A percentile compares a stretch with the other conserved stretches of the same genome.
Evolutionary conservation across 805 yeast genomes (phyloP).

Genomic region (Suhomyces vadensis): DNA sequence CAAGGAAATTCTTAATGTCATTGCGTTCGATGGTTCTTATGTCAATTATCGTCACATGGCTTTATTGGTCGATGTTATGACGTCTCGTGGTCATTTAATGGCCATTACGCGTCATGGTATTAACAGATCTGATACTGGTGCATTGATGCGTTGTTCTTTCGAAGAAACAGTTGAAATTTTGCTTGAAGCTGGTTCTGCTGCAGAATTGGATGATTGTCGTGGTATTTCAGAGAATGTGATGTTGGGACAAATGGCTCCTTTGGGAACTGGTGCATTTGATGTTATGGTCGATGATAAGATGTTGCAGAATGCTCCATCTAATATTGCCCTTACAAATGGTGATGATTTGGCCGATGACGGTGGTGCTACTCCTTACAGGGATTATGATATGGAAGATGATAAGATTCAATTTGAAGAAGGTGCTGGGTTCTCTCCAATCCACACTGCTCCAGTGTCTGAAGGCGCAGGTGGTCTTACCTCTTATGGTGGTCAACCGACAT

Average conservation of each 20-base stretch:
- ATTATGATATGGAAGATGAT: constrained; percentile 60
- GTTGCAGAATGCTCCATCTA: constrained; percentile 64
- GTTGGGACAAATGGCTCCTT: constrained; percentile 97
- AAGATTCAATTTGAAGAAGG: constrained; percentile 66
- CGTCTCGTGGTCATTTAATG: constrained; percentile 96
- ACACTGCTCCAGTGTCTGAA: constrained; percentile 78
- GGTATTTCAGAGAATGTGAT: constrained; percentile 98
- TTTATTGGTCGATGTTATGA: constrained; percentile 95
- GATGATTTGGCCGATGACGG: constrained; percentile 50
- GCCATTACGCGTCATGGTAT: constrained; percentile 99
- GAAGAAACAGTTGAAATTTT: constrained; percentile 98
- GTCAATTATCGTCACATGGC: constrained; percentile 99
- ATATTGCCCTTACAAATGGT: constrained; percentile 42
- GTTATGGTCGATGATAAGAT: constrained; percentile 90
- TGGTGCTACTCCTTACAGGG: constrained; percentile 89
- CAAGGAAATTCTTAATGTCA: constrained; percentile 93
- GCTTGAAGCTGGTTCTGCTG: constrained; percentile 97
- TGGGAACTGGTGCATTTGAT: constrained; percentile 98
- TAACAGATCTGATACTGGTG: constrained; percentile 98
- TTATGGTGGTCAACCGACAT: constrained; percentile 68
- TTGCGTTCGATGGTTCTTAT: constrained; percentile 99
- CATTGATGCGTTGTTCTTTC: constrained; percentile 98
- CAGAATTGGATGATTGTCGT: constrained; percentile 95
- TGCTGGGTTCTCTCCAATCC: constrained; percentile 90
- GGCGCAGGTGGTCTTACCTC: constrained; percentile 83